phyloP scores from a whole-genome alignment of 164 flowering plant species.

The Vitis rupestris region DNA sequence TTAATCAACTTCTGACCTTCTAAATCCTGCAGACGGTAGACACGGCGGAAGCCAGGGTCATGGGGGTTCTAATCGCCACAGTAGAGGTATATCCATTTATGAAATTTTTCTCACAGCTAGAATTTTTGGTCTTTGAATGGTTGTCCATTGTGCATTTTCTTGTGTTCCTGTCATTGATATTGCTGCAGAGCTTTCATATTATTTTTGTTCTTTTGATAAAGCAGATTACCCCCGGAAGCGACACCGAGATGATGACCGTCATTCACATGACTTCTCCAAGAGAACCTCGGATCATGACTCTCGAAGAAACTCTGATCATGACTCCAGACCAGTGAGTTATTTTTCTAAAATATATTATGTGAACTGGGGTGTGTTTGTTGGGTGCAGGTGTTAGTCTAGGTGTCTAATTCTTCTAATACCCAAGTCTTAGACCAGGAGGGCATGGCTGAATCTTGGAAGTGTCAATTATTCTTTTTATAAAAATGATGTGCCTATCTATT shows the following conservation, averaged over 20 bases:
- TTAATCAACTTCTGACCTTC: slow-evolving; percentile 3
- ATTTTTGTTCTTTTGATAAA: slow-evolving; percentile 1
- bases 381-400: too few species aligned
- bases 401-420: too few species aligned
- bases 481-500: too few species aligned
- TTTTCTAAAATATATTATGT: too few species aligned
- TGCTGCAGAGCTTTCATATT: slow-evolving; percentile 1
- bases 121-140: not conserved
- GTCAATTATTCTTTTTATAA: too few species aligned
- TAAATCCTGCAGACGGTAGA: slow-evolving; percentile 64
- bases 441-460: too few species aligned
- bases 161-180: not conserved
- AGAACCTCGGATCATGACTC: slow-evolving; percentile 59
- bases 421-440: too few species aligned
- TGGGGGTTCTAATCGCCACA: slow-evolving; percentile 67
- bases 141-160: not conserved
- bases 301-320: slow-evolving; percentile 62
- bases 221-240: slow-evolving; percentile 77
- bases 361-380: too few species aligned
- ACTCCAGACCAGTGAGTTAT: slow-evolving; percentile 73
- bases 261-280: slow-evolving; percentile 53
- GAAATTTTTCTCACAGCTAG: not conserved
- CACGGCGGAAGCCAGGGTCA: slow-evolving; percentile 73
- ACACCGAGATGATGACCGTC: slow-evolving; percentile 80
- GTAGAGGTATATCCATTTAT: slow-evolving; percentile 51